These are phyloP conservation scores for Cafeteria roenbergensis DNA, from an alignment of 108 stramenopile species.

Conservation along the genomic window DNA sequence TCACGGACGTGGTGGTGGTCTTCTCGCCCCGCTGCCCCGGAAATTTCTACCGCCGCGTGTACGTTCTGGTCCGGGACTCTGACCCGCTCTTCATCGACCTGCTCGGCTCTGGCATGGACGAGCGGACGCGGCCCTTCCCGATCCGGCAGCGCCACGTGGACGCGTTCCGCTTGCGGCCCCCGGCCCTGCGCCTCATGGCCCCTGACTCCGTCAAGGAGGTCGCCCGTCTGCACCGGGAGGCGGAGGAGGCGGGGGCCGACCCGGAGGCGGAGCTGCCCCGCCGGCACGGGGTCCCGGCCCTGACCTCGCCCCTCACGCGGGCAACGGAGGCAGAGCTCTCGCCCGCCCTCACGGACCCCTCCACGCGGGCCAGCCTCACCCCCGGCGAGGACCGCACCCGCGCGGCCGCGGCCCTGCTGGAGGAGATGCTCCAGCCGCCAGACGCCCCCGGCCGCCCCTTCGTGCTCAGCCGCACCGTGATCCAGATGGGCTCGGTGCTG, in stretches of 20 bases:
- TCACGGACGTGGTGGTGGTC: conserved; percentile 26
- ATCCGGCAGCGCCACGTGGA: conserved; percentile 48
- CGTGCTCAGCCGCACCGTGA: too few species aligned
- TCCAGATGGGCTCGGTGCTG: too few species aligned
- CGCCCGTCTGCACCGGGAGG: conserved; percentile 1
- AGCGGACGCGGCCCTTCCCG: conserved; percentile 47
- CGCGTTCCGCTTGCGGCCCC: conserved; percentile 27
- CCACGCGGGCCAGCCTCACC: conserved; percentile 28
- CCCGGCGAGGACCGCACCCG: conserved; percentile 35
- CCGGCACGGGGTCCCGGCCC: conserved; percentile 4
- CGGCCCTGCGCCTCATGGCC: conserved; percentile 7
- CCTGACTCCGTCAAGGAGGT: conserved; percentile 18
- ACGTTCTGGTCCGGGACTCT: conserved; percentile 36
- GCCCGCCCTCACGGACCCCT: too few species aligned
- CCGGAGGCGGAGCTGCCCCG: not conserved
- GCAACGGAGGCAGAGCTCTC: too few species aligned
- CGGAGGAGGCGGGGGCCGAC: conserved; percentile 4
- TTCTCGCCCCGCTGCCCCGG: conserved; percentile 32
- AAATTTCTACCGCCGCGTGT: conserved; percentile 50
- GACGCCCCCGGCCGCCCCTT: too few species aligned
- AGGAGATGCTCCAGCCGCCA: conserved; percentile 27
- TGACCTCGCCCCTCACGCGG: not conserved
- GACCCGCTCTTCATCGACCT: conserved; percentile 38
- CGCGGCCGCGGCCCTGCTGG: conserved; percentile 26
- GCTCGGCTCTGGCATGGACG: conserved; percentile 44